Evolutionary conservation across 108 stramenopile genomes (phyloP).

Genomic region (Poteriospumella lacustris): DNA sequence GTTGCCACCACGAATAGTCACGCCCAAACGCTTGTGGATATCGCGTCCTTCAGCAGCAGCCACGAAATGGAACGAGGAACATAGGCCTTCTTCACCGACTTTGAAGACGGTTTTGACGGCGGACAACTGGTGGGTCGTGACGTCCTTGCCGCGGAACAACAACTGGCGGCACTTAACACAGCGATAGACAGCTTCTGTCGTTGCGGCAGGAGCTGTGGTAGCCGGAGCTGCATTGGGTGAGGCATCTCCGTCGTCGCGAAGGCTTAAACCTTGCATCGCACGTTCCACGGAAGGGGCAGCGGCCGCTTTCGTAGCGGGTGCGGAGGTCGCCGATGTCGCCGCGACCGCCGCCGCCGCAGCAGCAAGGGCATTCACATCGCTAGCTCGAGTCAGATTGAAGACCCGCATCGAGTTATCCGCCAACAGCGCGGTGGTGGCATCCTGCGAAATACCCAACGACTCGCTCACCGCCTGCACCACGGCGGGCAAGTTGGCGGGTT

Average conservation of each 20-base stretch:
- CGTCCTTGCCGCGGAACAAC: background rate
- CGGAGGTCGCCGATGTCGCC: too few relatives aligned
- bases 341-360: background rate
- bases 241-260: background rate
- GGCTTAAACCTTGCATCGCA: too few relatives aligned
- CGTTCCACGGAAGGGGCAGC: too few relatives aligned
- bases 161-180: background rate
- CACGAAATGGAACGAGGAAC: background rate
- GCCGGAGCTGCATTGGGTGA: background rate
- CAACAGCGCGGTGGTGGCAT: background rate
- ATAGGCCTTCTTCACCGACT: conserved; percentile 19
- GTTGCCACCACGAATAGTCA: background rate
- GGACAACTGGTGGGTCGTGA: background rate
- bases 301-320: too few relatives aligned
- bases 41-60: background rate
- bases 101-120: conserved; percentile 12
- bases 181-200: background rate
- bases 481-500: background rate
- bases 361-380: background rate
- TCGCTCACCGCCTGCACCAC: background rate
- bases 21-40: background rate
- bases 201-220: background rate
- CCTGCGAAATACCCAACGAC: background rate
- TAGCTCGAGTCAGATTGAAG: background rate
- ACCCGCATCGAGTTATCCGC: background rate